Evolutionary conservation across 2,329 filamentous ascomycete genomes (phyloP).

Genomic region (Colletotrichum sp.): DNA sequence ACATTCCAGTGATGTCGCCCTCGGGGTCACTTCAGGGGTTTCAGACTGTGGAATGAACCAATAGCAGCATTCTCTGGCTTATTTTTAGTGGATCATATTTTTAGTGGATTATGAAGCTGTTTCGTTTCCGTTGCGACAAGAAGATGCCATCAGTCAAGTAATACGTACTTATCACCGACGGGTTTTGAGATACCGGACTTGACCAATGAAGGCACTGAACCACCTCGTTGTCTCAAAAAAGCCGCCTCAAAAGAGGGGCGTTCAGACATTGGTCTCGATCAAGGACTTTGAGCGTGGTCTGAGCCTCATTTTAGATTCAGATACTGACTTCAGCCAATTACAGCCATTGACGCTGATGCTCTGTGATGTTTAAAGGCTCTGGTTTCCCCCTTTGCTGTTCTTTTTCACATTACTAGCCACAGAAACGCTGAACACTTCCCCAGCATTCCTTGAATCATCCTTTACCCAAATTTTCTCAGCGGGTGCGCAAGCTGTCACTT

Average conservation of each 20-base stretch:
- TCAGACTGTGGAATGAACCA: not conserved
- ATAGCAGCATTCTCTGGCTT: not conserved
- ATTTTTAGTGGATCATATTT: rapidly evolving
- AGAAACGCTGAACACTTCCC: too few species aligned
- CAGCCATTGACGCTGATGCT: too few species aligned
- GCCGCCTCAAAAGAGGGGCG: not conserved
- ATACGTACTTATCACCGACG: not conserved
- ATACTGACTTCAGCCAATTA: not conserved
- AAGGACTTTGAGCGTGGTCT: not conserved
- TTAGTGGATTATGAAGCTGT: not conserved
- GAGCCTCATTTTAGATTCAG: not conserved
- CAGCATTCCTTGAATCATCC: too few species aligned
- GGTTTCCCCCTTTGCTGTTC: not conserved
- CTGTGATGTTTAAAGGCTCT: too few species aligned
- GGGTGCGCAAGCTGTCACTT: too few species aligned
- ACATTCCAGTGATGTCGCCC: not conserved
- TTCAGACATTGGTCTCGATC: too few species aligned
- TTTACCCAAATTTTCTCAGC: too few species aligned
- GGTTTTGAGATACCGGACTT: not conserved
- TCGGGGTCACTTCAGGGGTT: rapidly evolving
- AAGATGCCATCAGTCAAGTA: too few species aligned
- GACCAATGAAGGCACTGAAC: not conserved
- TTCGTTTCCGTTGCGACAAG: too few species aligned
- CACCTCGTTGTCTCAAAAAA: rapidly evolving
- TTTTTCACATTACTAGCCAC: too few species aligned